Evolutionary conservation across 768 basidiomycete species (phyloP), one percentile per base, ranked within the genome.

Genomic region (Candolleomyces aberdarensis): DNA sequence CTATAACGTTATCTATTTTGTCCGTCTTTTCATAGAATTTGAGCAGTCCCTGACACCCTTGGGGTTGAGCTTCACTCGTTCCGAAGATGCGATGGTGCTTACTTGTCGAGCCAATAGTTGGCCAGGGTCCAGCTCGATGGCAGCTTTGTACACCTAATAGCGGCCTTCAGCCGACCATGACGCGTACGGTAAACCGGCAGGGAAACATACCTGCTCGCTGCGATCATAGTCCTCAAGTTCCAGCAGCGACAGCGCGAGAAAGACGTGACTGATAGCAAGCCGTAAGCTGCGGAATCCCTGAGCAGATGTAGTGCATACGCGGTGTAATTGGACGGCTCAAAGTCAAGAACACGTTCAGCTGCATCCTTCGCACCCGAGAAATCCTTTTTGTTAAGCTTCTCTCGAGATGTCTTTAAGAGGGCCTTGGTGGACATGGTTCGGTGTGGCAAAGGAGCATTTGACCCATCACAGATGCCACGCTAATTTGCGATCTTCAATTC

Each of bases 101-200:
- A 88, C 94, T 87, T 96, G 94, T 88, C 90, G 89, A 15, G 94
- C 96, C 17, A 96, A 79, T 1, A 81, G 74, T 67, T 92, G 89
- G 2, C 83, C 80, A 13, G 88, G 85, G 61, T 85, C 85, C n/a
- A 83, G 63, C 39, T 80, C 76, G 52, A 87, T 91, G 0, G 96
- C 96, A 65, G 84, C 89, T 48, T 79, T 81, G 71, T 96, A 98
- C 29, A 83, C 81, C 93, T 96, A 67, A 32, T 36, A 62, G 41
- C 15, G 49, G 15, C 51, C 67, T 72, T 57, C 56, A 57, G 41
- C 39, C 36, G 47, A 14, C 14, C 22, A 20, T 14, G 19, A 29
- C 22, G 20, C 14, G 14, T 55, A 58, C 31, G 22, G 29, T 26
- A 54, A 61, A 29, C 17, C 19, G 47, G 32, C 36, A 49, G 63